phyloP scores from a whole-genome alignment of 2,329 filamentous ascomycete genomes.

The Colletotrichum somersetense region DNA sequence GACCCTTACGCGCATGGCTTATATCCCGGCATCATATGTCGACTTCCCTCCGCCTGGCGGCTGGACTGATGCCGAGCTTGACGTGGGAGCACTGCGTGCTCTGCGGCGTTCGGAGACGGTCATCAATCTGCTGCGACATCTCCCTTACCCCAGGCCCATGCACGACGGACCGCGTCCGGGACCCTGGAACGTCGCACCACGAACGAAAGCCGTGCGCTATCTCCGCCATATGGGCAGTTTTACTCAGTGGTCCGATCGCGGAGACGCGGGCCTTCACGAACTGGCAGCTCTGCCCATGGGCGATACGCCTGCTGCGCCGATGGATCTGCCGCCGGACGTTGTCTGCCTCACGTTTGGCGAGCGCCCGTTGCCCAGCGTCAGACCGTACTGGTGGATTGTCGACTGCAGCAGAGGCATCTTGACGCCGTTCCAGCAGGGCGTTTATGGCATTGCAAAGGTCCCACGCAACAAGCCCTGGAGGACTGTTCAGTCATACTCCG shows the following conservation, averaged over 20 bases:
- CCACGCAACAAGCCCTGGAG: conserved; percentile 40
- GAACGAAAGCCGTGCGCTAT: conserved; percentile 34
- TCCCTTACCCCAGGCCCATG: conserved; percentile 38
- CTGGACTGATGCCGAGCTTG: conserved; percentile 39
- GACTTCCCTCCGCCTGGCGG: conserved; percentile 30
- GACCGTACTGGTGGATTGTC: conserved; percentile 38
- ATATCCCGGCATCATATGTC: conserved; percentile 27
- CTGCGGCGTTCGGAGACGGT: conserved; percentile 37
- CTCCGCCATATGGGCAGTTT: conserved; percentile 35
- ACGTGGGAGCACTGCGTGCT: conserved; percentile 34
- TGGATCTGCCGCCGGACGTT: conserved; percentile 32
- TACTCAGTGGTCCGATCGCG: conserved; percentile 35
- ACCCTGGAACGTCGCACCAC: conserved; percentile 37
- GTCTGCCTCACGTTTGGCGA: conserved; percentile 31
- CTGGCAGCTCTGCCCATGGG: conserved; percentile 24
- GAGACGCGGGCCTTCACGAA: conserved; percentile 31
- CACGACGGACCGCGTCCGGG: conserved; percentile 38
- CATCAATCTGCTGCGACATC: conserved; percentile 36
- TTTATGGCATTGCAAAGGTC: conserved; percentile 24
- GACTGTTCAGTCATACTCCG: conserved; percentile 19
- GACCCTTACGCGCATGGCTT: conserved; percentile 24
- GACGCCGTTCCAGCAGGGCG: conserved; percentile 24
- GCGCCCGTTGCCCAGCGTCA: neutral
- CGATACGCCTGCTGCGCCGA: conserved; percentile 30
- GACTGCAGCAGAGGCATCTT: conserved; percentile 32